phyloP scores from a whole-genome alignment of 495 filamentous ascomycete species.

The Aspergillus ellipticus region DNA sequence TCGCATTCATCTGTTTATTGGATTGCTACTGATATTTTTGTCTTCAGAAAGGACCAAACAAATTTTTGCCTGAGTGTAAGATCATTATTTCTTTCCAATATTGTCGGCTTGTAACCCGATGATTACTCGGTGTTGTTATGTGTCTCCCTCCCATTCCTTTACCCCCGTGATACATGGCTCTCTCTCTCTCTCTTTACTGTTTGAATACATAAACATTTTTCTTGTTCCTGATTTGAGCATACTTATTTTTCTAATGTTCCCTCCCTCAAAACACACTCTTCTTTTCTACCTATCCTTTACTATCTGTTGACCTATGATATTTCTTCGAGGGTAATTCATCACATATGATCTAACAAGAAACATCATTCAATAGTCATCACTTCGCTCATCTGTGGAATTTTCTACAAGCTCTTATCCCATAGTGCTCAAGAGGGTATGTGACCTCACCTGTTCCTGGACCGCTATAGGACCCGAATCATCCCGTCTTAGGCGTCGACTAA shows the following conservation, averaged over 20 bases:
- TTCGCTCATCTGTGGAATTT: background rate
- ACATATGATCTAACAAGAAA: background rate
- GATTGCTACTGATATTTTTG: background rate
- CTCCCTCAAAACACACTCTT: background rate
- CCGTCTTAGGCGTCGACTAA: background rate
- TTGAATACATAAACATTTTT: too few species aligned
- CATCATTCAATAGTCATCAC: background rate
- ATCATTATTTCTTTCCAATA: background rate
- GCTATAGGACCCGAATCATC: background rate
- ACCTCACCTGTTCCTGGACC: background rate
- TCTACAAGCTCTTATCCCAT: background rate
- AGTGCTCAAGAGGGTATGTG: background rate
- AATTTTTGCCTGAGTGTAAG: background rate
- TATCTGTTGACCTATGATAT: background rate
- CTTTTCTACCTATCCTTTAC: background rate
- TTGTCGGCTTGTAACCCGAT: background rate
- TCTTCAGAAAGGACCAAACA: background rate
- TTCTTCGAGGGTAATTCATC: background rate
- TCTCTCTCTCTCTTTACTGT: background rate
- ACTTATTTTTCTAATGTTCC: background rate
- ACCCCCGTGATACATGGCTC: too few species aligned
- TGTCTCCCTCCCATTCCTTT: too few species aligned
- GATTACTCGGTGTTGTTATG: too few species aligned
- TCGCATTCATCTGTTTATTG: conserved; percentile 4
- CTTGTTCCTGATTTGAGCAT: too few species aligned